Base-by-base conservation (phyloP, 768 basidiomycete species). In the Neoboletus subvelutipes region DNA sequence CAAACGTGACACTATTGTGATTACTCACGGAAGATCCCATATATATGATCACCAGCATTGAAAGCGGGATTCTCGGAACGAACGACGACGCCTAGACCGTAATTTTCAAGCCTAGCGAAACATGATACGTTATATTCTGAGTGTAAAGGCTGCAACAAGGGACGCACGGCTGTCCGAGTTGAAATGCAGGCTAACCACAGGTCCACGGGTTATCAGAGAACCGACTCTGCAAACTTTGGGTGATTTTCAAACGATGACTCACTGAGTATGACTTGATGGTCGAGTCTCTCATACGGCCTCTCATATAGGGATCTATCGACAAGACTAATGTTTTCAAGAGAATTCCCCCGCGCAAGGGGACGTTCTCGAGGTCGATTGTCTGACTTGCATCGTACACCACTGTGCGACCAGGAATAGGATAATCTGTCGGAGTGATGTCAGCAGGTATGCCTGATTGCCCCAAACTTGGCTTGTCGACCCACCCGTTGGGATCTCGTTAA, bases 341-440 rank as follows among this genome's bases (percentile, higher is more conserved):
- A 58, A 83, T 67, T 1, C 80, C 80, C 2, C 80, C 79, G 31
- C 77, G 64, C 28, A 83, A 64, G 5, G 75, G 63, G 1, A 73
- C 76, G 22, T 64, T 76, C 17, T 83, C 79, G 31, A 78, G 67
- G 61, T 85, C 83, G 65, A 86, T 83, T 3, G 70, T 76, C 51
- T 76, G 66, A 0, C 71, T 73, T 28, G 62, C 67, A 58, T 83
- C 81, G 61, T 80, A 77, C 1, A 78, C 68, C n/a, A 77, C 73
- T 7, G 78, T 80, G 56, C 79, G 74, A 42, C 79, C 79, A 6
- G 75, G 70, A 64, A 70, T 26, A 17, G 80, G 79, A 51, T 70
- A 78, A 9, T 69, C 78, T 62, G 41, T 48, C 24, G 6, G 18
- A 37, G 13, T 17, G 48, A 26, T 29, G 24, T 63, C 49, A 60